Evolutionary conservation across 345 rosid genomes (phyloP).

Genomic region (Limnanthes douglasii): DNA sequence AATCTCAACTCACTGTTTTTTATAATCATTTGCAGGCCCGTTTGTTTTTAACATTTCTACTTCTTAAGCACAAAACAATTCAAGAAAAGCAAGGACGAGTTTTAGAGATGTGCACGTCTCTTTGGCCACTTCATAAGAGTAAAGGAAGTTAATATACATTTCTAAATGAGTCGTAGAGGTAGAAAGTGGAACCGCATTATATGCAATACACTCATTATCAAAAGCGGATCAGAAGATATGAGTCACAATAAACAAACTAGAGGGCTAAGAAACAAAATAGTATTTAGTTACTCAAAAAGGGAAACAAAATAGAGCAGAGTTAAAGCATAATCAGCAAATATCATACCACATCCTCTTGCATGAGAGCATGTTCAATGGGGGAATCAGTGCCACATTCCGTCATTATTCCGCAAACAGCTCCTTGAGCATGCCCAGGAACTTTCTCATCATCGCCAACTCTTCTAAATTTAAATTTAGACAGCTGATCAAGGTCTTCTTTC

Average conservation of each 20-base stretch:
- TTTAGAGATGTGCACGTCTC: too few species aligned
- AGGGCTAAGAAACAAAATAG: background rate
- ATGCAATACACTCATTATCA: too few species aligned
- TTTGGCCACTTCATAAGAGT: too few species aligned
- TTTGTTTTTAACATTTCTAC: too few species aligned
- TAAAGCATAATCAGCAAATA: background rate
- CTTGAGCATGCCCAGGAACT: conserved; percentile 22
- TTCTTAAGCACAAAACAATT: too few species aligned
- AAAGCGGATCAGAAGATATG: too few species aligned
- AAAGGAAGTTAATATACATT: too few species aligned
- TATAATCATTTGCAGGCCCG: too few species aligned
- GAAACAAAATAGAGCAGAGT: background rate
- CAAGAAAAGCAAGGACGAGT: too few species aligned
- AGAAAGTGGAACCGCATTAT: too few species aligned
- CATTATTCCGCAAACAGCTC: conserved; percentile 58
- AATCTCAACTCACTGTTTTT: too few species aligned
- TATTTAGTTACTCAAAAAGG: background rate
- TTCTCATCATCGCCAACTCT: conserved; percentile 29
- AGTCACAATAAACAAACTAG: background rate
- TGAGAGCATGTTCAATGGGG: conserved; percentile 40
- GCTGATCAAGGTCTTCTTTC: conserved; percentile 74
- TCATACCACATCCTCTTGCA: conserved; percentile 78
- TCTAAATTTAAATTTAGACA: conserved; percentile 63
- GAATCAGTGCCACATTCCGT: conserved; percentile 73
- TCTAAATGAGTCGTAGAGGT: too few species aligned